These are phyloP conservation scores for Ustilago hordei DNA, from an alignment of 1,284 basidiomycete genomes.

Conservation along the genomic window DNA sequence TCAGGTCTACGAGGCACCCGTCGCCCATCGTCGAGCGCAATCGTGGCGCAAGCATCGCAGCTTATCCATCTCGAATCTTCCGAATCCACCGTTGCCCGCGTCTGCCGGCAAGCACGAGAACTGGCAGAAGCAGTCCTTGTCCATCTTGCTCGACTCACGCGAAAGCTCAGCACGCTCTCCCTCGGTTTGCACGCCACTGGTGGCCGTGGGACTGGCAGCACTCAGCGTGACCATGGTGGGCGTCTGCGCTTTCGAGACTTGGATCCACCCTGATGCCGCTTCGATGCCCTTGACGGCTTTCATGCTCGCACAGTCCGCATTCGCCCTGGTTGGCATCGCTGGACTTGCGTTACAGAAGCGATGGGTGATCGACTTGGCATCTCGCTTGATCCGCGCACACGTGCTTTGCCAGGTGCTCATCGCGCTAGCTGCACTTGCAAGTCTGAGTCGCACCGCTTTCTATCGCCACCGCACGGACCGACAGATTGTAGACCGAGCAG, in stretches of 20 bases:
- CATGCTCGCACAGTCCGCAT: slow-evolving; percentile 51
- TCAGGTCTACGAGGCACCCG: slow-evolving; percentile 34
- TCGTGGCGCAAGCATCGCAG: slow-evolving; percentile 46
- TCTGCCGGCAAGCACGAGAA: not conserved
- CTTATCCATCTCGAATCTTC: slow-evolving; percentile 31
- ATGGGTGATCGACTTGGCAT: slow-evolving; percentile 54
- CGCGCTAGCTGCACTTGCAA: slow-evolving; percentile 45
- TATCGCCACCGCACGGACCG: slow-evolving; percentile 24
- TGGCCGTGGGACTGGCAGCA: slow-evolving; percentile 45
- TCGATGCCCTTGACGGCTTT: slow-evolving; percentile 52
- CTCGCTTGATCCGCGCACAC: slow-evolving; percentile 51
- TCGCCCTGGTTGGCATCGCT: slow-evolving; percentile 40
- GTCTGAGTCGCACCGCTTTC: slow-evolving; percentile 39
- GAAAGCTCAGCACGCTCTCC: slow-evolving; percentile 12
- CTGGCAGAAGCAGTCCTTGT: slow-evolving; percentile 4
- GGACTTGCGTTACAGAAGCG: slow-evolving; percentile 41
- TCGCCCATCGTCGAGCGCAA: slow-evolving; percentile 23
- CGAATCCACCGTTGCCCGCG: slow-evolving; percentile 6
- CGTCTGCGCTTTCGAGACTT: slow-evolving; percentile 45
- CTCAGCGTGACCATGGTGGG: slow-evolving; percentile 41
- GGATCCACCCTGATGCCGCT: slow-evolving; percentile 48
- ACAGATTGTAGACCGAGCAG: slow-evolving; percentile 8
- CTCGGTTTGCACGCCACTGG: slow-evolving; percentile 20
- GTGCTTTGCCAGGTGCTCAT: slow-evolving; percentile 51
- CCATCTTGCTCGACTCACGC: slow-evolving; percentile 6